Percentiles rank a stretch among this genome's conserved stretches.
Conservation (phyloP, 2,329 filamentous ascomycete genomes). For the Dactylellina drechsleri region DNA sequence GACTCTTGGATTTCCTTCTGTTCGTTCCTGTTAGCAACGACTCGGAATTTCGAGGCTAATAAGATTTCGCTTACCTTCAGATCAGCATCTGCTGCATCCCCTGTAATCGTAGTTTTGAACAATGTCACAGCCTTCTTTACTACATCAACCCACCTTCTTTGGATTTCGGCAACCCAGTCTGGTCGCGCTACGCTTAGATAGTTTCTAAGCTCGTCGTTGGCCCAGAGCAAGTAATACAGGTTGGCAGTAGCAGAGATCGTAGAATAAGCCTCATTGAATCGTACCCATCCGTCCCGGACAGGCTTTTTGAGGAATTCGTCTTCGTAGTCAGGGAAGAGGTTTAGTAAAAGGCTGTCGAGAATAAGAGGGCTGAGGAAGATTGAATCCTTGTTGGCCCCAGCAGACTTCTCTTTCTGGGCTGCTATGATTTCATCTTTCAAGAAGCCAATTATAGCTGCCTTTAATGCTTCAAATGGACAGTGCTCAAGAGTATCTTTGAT, state of each 20-base stretch:
- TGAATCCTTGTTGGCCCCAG: slow-evolving; percentile 41
- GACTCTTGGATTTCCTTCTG: slow-evolving; percentile 48
- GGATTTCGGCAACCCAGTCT: slow-evolving; percentile 42
- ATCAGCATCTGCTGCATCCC: slow-evolving; percentile 21
- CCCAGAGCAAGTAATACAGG: slow-evolving; percentile 57
- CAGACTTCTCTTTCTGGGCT: slow-evolving; percentile 50
- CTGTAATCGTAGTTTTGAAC: slow-evolving; percentile 34
- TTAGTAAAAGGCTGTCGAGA: slow-evolving; percentile 55
- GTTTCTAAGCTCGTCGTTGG: slow-evolving; percentile 50
- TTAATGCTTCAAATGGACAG: slow-evolving; percentile 59
- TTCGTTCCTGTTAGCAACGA: not conserved
- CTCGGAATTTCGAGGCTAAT: not conserved
- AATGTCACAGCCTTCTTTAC: slow-evolving; percentile 37
- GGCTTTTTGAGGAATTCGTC: slow-evolving; percentile 44
- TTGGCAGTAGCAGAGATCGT: slow-evolving; percentile 57
- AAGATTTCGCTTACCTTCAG: slow-evolving; percentile 22
- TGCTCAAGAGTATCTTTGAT: slow-evolving; percentile 59
- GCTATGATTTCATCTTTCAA: slow-evolving; percentile 59
- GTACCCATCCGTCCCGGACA: slow-evolving; percentile 53
- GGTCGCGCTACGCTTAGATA: slow-evolving; percentile 25
- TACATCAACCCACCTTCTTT: slow-evolving; percentile 41
- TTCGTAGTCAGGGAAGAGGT: slow-evolving; percentile 57
- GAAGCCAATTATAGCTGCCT: slow-evolving; percentile 58
- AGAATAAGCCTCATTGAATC: slow-evolving; percentile 57
- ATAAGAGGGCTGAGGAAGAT: slow-evolving; percentile 57